Evolutionary conservation across 2,329 filamentous ascomycete species (phyloP).

Genomic region (Diplodia scrobiculata): DNA sequence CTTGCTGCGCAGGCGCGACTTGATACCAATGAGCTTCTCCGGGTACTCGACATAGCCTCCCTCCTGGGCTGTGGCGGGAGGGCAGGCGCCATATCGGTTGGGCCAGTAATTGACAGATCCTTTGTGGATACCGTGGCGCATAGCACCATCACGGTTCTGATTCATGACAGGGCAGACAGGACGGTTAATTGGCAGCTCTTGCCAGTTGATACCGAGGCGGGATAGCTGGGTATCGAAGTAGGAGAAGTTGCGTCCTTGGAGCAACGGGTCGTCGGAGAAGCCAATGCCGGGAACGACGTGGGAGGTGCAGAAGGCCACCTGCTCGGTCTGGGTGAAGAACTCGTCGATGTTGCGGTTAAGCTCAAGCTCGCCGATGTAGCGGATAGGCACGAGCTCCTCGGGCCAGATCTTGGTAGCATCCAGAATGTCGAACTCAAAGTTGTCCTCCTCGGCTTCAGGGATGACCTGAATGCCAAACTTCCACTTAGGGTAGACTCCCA

Average conservation of each 20-base stretch:
- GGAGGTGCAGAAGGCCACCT: constrained; percentile 78
- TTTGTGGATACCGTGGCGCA: constrained; percentile 72
- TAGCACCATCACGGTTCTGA: constrained; percentile 72
- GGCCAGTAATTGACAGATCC: constrained; percentile 79
- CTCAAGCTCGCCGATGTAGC: constrained; percentile 77
- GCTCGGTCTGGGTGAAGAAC: constrained; percentile 80
- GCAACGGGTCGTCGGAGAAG: constrained; percentile 72
- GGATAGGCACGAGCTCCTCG: constrained; percentile 71
- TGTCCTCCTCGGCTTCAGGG: constrained; percentile 68
- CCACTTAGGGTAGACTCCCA: constrained; percentile 72
- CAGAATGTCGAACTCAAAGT: constrained; percentile 83
- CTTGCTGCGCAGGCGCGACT: constrained; percentile 65
- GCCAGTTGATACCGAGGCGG: constrained; percentile 72
- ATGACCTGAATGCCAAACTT: constrained; percentile 80
- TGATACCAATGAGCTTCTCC: constrained; percentile 67
- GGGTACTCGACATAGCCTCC: constrained; percentile 71
- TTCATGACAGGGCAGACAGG: constrained; percentile 75
- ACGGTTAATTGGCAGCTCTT: constrained; percentile 75
- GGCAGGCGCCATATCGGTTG: constrained; percentile 66
- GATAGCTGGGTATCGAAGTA: constrained; percentile 70
- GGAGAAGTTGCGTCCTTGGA: constrained; percentile 71
- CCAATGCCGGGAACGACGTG: constrained; percentile 79
- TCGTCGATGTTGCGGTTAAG: constrained; percentile 80
- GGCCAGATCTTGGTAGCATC: constrained; percentile 88
- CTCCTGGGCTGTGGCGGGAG: constrained; percentile 63